phyloP scores from a whole-genome alignment of 2,329 filamentous ascomycete genomes.

The Ophiosphaerella herpotricha region DNA sequence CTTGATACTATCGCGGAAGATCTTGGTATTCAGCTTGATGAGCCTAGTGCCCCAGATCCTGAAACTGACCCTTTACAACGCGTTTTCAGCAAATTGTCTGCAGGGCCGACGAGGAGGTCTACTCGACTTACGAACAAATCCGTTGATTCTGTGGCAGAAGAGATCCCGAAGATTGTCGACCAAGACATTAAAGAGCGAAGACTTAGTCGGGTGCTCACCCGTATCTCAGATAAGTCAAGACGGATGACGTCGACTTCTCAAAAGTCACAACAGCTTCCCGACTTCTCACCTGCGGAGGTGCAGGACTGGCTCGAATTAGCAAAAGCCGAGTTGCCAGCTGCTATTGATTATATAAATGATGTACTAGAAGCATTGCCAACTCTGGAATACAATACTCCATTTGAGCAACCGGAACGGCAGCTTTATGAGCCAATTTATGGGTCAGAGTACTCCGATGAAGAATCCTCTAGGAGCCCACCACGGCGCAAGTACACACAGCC shows the following conservation, averaged over 20 bases:
- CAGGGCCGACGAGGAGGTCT: conserved; percentile 7
- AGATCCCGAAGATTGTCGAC: conserved; percentile 19
- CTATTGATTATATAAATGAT: conserved; percentile 19
- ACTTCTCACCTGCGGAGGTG: conserved; percentile 15
- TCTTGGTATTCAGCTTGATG: conserved; percentile 27
- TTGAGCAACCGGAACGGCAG: conserved; percentile 2
- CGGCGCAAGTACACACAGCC: conserved; percentile 17
- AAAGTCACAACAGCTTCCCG: conserved; percentile 11
- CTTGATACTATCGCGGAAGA: conserved; percentile 38
- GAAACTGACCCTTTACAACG: conserved; percentile 11
- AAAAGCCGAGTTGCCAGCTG: conserved; percentile 19
- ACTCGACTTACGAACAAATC: conserved; percentile 24
- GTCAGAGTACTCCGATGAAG: conserved; percentile 2
- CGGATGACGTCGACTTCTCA: conserved; percentile 13
- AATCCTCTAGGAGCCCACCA: conserved; percentile 1
- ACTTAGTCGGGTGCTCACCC: conserved; percentile 17
- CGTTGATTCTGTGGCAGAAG: conserved; percentile 18
- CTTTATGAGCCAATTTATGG: conserved; percentile 1
- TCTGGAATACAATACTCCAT: not conserved
- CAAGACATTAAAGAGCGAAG: conserved; percentile 14
- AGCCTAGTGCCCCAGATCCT: conserved; percentile 4
- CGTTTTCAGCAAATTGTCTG: conserved; percentile 14
- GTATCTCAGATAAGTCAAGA: conserved; percentile 15
- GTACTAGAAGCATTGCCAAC: conserved; percentile 4
- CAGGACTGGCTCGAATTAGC: conserved; percentile 24